A percentile compares a stretch with the other conserved stretches of the same genome.
Conservation (phyloP, 495 filamentous ascomycete species). For the Cryomyces antarcticus region DNA sequence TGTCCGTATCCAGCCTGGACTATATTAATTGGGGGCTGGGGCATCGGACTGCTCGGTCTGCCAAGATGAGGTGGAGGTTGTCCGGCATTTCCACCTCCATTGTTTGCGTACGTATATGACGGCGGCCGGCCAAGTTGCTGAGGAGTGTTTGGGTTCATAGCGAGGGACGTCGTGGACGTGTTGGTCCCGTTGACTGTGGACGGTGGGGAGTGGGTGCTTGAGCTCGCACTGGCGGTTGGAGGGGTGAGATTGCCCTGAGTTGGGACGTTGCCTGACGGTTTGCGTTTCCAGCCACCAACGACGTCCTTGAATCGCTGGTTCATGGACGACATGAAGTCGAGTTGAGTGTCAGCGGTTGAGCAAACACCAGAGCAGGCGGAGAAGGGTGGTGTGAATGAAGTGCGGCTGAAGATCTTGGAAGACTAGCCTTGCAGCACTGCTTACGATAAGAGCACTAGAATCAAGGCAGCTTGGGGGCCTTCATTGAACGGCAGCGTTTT, state of each 20-base stretch:
- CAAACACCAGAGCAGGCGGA: too few species aligned
- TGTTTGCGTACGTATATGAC: constrained; percentile 18
- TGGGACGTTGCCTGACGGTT: constrained; percentile 13
- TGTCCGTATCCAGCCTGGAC: constrained; percentile 6
- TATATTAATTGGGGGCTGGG: constrained; percentile 16
- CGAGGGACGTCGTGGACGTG: constrained; percentile 9
- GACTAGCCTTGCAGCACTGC: too few species aligned
- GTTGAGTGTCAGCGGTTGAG: too few species aligned
- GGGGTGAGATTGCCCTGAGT: constrained; percentile 3
- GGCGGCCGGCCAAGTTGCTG: constrained; percentile 18
- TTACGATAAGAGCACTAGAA: too few species aligned
- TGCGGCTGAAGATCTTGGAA: too few species aligned
- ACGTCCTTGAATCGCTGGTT: constrained; percentile 17
- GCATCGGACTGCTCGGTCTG: constrained; percentile 16
- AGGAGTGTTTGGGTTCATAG: constrained; percentile 18
- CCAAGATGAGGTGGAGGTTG: constrained; percentile 4
- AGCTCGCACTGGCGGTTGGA: constrained; percentile 6
- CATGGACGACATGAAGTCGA: constrained; percentile 15
- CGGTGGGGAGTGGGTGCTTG: not conserved
- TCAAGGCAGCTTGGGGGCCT: too few species aligned
- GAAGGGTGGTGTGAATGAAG: too few species aligned
- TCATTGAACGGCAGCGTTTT: too few species aligned
- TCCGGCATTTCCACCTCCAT: too few species aligned
- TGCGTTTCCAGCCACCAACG: constrained; percentile 14
- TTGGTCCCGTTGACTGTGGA: constrained; percentile 1